phyloP scores from a whole-genome alignment of 2,329 filamentous ascomycete genomes.

The Paracamarosporium sp. region DNA sequence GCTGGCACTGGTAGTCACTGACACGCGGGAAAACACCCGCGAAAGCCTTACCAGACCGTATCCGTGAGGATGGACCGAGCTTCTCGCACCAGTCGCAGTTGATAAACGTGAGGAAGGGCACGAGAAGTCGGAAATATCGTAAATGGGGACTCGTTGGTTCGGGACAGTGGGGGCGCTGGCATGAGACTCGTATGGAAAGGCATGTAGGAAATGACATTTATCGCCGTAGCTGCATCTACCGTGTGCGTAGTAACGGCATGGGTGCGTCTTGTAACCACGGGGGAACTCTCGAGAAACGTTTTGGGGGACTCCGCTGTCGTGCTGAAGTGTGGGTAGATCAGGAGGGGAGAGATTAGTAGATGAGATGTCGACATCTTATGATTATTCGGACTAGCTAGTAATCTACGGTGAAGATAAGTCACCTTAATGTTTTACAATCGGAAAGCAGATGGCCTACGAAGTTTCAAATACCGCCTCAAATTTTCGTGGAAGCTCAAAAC shows the following conservation, averaged over 20 bases:
- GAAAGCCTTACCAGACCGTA: background rate
- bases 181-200: background rate
- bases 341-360: too few relatives aligned
- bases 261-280: background rate
- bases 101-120: background rate
- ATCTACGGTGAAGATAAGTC: too few relatives aligned
- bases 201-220: background rate
- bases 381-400: too few relatives aligned
- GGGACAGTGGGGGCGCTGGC: background rate
- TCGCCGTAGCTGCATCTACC: background rate
- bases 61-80: background rate
- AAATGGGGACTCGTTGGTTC: background rate
- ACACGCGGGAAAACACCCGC: background rate
- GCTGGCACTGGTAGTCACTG: background rate
- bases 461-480: too few relatives aligned
- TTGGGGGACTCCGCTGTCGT: too few relatives aligned
- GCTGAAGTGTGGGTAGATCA: too few relatives aligned
- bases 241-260: background rate
- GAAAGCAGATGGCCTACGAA: too few relatives aligned
- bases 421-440: too few relatives aligned
- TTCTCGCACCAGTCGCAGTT: background rate
- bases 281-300: background rate
- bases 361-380: too few relatives aligned
- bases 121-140: background rate
- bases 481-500: too few relatives aligned